phyloP scores from a whole-genome alignment of 768 basidiomycete genomes.

The Gautieria morchelliformis region DNA sequence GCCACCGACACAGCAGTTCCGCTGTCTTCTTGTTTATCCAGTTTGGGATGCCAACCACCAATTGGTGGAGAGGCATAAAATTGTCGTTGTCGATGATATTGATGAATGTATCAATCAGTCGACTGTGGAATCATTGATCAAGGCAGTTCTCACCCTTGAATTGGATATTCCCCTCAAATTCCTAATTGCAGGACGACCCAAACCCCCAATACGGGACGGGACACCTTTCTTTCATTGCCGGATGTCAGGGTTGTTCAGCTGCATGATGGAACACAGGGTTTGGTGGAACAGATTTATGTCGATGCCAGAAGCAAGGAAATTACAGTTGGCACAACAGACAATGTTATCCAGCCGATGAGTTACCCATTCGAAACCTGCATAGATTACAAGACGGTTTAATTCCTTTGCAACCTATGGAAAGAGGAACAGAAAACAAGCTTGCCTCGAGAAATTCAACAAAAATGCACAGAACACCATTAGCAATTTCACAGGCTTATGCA shows the following conservation, averaged over 20 bases:
- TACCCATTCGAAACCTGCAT: too few species aligned
- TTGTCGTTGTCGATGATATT: conserved; percentile 20
- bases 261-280: too few species aligned
- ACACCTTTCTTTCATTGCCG: conserved; percentile 4
- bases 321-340: too few species aligned
- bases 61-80: conserved; percentile 15
- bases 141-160: conserved; percentile 6
- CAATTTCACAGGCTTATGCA: too few species aligned
- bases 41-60: conserved; percentile 3
- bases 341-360: too few species aligned
- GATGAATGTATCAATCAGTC: conserved; percentile 17
- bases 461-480: too few species aligned
- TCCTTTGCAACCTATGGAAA: too few species aligned
- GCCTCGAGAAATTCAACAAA: too few species aligned
- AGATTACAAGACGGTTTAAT: too few species aligned
- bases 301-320: too few species aligned
- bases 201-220: conserved; percentile 15
- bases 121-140: conserved; percentile 10
- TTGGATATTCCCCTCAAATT: conserved; percentile 14
- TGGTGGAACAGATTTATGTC: too few species aligned
- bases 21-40: conserved; percentile 16
- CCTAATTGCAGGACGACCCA: conserved; percentile 21
- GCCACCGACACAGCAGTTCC: conserved; percentile 16
- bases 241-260: not conserved
- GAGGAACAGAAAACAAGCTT: too few species aligned